A percentile compares a stretch with the other conserved stretches of the same genome.
These are phyloP conservation scores for Populus hybrid DNA, from an alignment of 441 rosid species.

Conservation along the genomic window DNA sequence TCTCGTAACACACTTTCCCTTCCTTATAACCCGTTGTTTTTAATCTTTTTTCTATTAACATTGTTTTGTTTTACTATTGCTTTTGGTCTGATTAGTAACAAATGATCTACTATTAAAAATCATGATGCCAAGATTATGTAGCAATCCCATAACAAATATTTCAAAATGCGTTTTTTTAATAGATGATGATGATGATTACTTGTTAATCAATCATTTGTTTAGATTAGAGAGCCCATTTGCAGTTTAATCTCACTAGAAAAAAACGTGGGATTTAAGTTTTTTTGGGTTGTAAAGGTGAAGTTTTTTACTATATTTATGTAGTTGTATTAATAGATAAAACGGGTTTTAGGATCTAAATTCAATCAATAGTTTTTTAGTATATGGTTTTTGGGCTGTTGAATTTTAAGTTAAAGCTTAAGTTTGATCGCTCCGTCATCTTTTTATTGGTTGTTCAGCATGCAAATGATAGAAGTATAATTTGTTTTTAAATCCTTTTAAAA, in stretches of 20 bases:
- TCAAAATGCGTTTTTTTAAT: too few species aligned
- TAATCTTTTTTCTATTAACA: background rate
- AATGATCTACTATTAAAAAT: background rate
- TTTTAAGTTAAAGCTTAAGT: background rate
- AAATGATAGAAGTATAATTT: background rate
- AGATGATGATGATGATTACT: background rate
- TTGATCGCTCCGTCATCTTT: background rate
- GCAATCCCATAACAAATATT: background rate
- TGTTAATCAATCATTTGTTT: background rate
- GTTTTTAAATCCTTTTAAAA: background rate
- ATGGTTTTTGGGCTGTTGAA: background rate
- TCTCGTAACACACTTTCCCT: slow-evolving; percentile 42
- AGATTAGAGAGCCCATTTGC: background rate
- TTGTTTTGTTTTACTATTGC: background rate
- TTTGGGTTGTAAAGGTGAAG: background rate
- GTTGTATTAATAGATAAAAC: background rate
- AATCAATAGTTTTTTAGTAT: background rate
- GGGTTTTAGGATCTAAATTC: background rate
- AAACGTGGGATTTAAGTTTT: background rate
- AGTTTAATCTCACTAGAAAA: background rate
- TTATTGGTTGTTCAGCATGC: too few species aligned
- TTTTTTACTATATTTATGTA: background rate
- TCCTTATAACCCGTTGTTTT: background rate
- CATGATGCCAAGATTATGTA: background rate
- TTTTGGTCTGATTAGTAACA: background rate